These are phyloP conservation scores for Colletotrichum camelliae DNA, from an alignment of 2,329 filamentous ascomycete species.

Conservation along the genomic window DNA sequence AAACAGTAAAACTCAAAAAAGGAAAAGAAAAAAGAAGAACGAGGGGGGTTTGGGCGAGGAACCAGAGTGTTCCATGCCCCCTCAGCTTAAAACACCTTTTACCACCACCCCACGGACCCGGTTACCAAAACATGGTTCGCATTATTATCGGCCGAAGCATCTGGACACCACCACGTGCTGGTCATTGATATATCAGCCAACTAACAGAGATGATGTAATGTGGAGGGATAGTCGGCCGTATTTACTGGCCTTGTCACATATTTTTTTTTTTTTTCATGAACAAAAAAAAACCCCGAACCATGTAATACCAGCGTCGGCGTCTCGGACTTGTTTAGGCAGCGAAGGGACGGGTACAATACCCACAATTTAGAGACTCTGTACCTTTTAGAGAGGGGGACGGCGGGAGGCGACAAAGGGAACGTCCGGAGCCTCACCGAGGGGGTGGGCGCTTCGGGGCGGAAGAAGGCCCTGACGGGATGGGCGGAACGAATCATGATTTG, in stretches of 20 bases:
- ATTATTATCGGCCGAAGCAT: background rate
- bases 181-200: background rate
- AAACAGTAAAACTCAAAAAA: background rate
- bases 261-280: background rate
- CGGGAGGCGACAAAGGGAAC: background rate
- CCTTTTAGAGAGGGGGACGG: background rate
- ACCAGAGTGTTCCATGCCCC: background rate
- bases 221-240: background rate
- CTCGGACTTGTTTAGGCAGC: slow-evolving; percentile 13
- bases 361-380: background rate
- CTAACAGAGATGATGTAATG: background rate
- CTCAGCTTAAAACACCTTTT: background rate
- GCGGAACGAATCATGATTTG: slow-evolving; percentile 17
- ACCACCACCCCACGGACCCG: background rate
- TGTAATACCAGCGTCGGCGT: slow-evolving; percentile 23
- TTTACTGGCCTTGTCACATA: background rate
- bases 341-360: slow-evolving; percentile 4
- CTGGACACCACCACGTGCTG: background rate
- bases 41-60: background rate
- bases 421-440: background rate
- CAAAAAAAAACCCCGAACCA: background rate
- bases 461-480: background rate
- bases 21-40: background rate
- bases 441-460: background rate
- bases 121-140: background rate